phyloP scores from a whole-genome alignment of 2,329 filamentous ascomycete genomes.

The Phialocephala sp. region DNA sequence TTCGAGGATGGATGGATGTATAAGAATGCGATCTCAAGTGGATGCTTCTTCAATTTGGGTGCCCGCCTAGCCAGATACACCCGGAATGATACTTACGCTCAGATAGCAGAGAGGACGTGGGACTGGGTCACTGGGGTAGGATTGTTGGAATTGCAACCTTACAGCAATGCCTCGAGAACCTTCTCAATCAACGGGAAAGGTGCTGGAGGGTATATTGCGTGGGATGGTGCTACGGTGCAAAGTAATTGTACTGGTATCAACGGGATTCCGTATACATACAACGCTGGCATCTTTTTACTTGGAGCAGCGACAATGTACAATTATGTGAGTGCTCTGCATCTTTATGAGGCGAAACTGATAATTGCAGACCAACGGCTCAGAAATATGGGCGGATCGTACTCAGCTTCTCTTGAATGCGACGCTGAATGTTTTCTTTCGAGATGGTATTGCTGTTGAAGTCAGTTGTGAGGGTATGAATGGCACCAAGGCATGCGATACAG shows the following conservation, averaged over 20 bases:
- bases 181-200: neutral
- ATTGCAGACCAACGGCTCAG: constrained; percentile 47
- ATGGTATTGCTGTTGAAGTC: constrained; percentile 58
- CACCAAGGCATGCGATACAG: constrained; percentile 59
- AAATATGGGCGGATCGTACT: constrained; percentile 44
- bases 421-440: constrained; percentile 41
- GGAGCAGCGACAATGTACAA: constrained; percentile 56
- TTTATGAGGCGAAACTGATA: constrained; percentile 12
- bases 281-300: constrained; percentile 67
- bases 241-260: constrained; percentile 61
- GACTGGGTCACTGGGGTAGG: constrained; percentile 65
- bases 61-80: constrained; percentile 77
- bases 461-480: constrained; percentile 58
- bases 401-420: constrained; percentile 44
- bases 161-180: constrained; percentile 1
- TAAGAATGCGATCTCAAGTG: constrained; percentile 69
- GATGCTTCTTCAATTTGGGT: constrained; percentile 64
- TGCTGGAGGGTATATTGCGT: constrained; percentile 53
- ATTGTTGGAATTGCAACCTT: constrained; percentile 54
- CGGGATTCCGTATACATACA: constrained; percentile 71
- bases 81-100: constrained; percentile 72
- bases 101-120: constrained; percentile 76
- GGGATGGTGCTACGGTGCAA: constrained; percentile 59
- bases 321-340: constrained; percentile 46
- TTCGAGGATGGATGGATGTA: constrained; percentile 82